Evolutionary conservation across 805 yeast species (phyloP), one percentile per base, ranked within the genome.

Genomic region (Lipomyces spencermartinsiae): DNA sequence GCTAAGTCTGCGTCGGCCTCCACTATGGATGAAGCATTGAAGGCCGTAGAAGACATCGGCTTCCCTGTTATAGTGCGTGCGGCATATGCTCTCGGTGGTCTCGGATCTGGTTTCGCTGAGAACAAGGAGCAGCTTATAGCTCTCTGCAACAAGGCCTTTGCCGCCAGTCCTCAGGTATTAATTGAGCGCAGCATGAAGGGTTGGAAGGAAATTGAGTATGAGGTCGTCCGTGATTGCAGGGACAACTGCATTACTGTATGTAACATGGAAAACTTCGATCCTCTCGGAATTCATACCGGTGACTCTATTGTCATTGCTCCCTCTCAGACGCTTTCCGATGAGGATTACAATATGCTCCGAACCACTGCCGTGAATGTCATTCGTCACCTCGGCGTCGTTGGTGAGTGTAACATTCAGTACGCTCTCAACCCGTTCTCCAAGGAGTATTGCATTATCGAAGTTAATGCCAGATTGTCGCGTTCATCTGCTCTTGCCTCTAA

Each of bases 301-400:
- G 99, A 94, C 80, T 95, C 98, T 64, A 95, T 94, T 77, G 99
- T 94, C 66, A 97, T 94, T 77, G 99, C 99, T 64, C 99, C 99
- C 61, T 93, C 98, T 57, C 99, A 94, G 83, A 94, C 99, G 56
- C 83, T 94, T 72, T 90, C 97, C 22, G 98, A 94, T 78, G 97
- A 92, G 79, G 99, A 94, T 77, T 94, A 93, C 83, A 92, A 94
- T 83, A 95, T 95, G 98, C 85, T 94, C 78, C 89, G 99, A 83
- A 90, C 98, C 62, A 92, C 99, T 58, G 99, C 99, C 59, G 95
- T 95, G 74, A 95, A 94, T 73, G 97, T 94, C 71, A 95, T 94
- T 74, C 89, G 98, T 81, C 99, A 94, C 78, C 84, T 94, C 76
- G 98, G 98, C 76, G 99, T 94, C 78, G 98, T 94, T 78, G 99